Evolutionary conservation across 2,329 filamentous ascomycete species (phyloP), one percentile per base, ranked within the genome.

Genomic region (Chrysosporium keratinophilum): DNA sequence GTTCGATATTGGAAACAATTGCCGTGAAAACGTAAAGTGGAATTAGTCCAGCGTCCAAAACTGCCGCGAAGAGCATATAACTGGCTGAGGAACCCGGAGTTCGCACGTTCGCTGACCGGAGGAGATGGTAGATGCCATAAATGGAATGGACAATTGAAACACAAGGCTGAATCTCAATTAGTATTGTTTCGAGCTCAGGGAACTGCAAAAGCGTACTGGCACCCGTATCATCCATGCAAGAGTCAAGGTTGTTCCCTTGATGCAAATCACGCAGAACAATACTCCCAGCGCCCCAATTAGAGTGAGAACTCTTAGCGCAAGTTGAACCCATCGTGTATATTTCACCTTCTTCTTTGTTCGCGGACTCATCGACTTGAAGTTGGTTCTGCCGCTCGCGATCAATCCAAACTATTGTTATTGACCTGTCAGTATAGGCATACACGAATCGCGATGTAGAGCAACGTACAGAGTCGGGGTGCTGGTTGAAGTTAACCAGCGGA

Each of bases 121-220:
- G 76, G 39, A 94, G 80, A 67, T 96, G 89, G 63, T 87, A 93
- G 56, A 94, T 78, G 41, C 79, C 87, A 68, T 97, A 97, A 15
- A 82, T 63, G 14, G 80, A 82, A 65, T 89, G 83, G 3, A 87
- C 62, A 45, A 84, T 78, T 50, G 85, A 84, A 40, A 91, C 76
- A n/a, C 81, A 86, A 54, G 88, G 82, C 88, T 95, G 54, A 4
- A 28, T 40, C 45, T 59, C 37, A 59, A 56, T 41, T 14, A 23
- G 39, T 40, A 14, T n/a, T 5, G 10, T 15, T 7, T 14, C 28
- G 15, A 20, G n/a, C 6, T 44, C n/a, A 12, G 10, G 11, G 11
- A 14, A n/a, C 7, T 35, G 15, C 14, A 12, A 5, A 34, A 35
- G 71, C 85, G 63, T 78, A 93, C 87, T 14, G 83, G 82, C 55